Evolutionary conservation across 1,139 yeast genomes (phyloP), one percentile per base, ranked within the genome.

Genomic region (Yamadazyma trypodendri): DNA sequence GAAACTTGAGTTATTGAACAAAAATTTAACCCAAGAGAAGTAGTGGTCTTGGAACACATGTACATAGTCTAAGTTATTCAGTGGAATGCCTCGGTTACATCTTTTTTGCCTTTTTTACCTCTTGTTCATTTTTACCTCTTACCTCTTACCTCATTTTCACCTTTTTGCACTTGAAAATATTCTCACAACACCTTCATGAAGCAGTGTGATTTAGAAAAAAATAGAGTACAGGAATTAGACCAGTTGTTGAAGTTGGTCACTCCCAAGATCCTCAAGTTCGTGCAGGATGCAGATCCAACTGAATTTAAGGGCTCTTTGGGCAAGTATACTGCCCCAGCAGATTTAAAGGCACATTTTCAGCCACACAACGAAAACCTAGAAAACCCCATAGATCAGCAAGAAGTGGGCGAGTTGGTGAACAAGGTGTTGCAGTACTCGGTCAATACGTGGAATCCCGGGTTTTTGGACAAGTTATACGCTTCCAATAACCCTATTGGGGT

Each of bases 381-480:
- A 2, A 21, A 41, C 3, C 63, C 63, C 2, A 46, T 57, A 32
- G 47, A 46, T 31, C 44, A 44, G n/a, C 49, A 44, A 10, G 46
- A 52, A 33, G 64, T 84, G 4, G 58, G 75, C 32, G 56, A 57
- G 2, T 68, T 76, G 11, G 72, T 84, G 37, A 84, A 84, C 47
- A 61, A 68, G 32, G 77, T 87, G 2, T 62, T 87, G 44, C 61
- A 75, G 35, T 76, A 81, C 52, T 83, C 94, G 0, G 89, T 85
- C 28, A 85, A 82, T 41, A 87, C 95, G 0, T 87, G 95, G 95
- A 84, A 83, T 52, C 84, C 86, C 0, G 95, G 95, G 2, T 87
- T 87, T 51, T 61, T 87, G 63, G 96, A 87, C 58, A 87, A 87
- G 58, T 65, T 87, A 42, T 87, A 86, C 52, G 95, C 95, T 0